Evolutionary conservation across 306 rosid species (phyloP), one percentile per base, ranked within the genome.

Genomic region (Geum urbanum): DNA sequence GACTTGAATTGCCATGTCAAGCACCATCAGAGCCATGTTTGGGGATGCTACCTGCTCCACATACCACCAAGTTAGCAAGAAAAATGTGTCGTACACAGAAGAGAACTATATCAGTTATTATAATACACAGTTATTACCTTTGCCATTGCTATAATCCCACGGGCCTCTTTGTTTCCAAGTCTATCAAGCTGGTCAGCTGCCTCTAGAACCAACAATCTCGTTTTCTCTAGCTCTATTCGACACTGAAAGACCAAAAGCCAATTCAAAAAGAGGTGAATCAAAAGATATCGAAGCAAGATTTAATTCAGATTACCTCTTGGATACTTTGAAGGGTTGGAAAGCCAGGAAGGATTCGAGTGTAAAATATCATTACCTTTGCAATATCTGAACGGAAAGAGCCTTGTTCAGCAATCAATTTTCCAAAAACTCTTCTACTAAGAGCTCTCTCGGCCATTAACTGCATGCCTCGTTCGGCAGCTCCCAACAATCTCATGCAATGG

Each of bases 1-100:
- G 73, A 89, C 99, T 87, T 95, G 99, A 48, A 95, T 94, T 16
- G 97, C 97, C 96, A 86, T 81, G 91, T 91, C 97, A 62, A 95
- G 88, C 66, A 95, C 95, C 82, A 76, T 74, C 53, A 95, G 76
- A 60, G 95, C 92, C 99, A 91, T 95, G 83, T 80, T 86, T 44
- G 99, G 97, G 3, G 99, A 88, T 16, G 99, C 84, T 22, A 89
- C 97, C 98, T 92, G 91, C 77, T 69, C 84, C 73, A 40, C 35
- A 53, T 61, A 67, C 71, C 63, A 63, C 69, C 47, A 62, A 56
- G 68, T 55, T 55, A 15, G 59, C 40, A 60, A 73, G 22, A 52
- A 67, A 13, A 16, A 27, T 49, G 16, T 67, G 8, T 10, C 49
- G 2, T 15, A 51, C 61, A 16, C 24, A 58, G 72, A 69, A n/a